A percentile compares a stretch with the other conserved stretches of the same genome.
These are phyloP conservation scores for Entrophospora sp. DNA, from an alignment of 192 early-diverging fungal genomes.

Conservation along the genomic window DNA sequence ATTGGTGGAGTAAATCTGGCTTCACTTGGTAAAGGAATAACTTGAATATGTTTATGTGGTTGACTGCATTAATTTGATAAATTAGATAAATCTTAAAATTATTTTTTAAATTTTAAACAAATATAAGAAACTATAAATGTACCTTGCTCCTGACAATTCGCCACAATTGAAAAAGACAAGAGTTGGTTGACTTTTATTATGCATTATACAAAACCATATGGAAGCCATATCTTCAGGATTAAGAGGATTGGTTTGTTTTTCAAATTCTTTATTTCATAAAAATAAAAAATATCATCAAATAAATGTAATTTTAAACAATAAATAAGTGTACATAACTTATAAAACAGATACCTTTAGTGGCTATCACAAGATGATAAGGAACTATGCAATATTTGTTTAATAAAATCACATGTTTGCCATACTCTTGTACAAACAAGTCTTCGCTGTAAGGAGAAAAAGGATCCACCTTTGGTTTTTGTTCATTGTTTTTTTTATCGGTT, in stretches of 20 bases:
- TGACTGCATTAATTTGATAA: constrained; percentile 28
- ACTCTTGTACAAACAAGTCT: constrained; percentile 36
- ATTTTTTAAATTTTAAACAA: too few relatives aligned
- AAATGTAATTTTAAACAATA: neutral
- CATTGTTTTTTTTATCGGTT: neutral
- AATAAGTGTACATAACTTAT: neutral
- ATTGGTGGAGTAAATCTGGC: constrained; percentile 30
- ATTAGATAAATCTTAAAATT: too few relatives aligned
- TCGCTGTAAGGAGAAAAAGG: constrained; percentile 45
- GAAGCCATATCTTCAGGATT: constrained; percentile 36
- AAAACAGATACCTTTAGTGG: constrained; percentile 43
- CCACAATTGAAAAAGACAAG: constrained; percentile 55
- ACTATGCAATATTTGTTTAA: constrained; percentile 53
- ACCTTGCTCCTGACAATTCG: constrained; percentile 42
- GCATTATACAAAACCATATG: constrained; percentile 28
- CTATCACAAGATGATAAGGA: constrained; percentile 41
- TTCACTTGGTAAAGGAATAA: constrained; percentile 32
- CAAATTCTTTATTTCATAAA: constrained; percentile 32
- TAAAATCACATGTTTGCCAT: constrained; percentile 33
- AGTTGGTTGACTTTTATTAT: constrained; percentile 22
- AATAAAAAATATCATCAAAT: neutral
- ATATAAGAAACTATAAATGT: neutral
- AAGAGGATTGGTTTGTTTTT: constrained; percentile 39
- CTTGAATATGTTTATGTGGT: constrained; percentile 51
- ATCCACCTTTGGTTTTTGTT: constrained; percentile 18